Base-by-base conservation (phyloP, 1,284 basidiomycete species). In the Irpex sp. region DNA sequence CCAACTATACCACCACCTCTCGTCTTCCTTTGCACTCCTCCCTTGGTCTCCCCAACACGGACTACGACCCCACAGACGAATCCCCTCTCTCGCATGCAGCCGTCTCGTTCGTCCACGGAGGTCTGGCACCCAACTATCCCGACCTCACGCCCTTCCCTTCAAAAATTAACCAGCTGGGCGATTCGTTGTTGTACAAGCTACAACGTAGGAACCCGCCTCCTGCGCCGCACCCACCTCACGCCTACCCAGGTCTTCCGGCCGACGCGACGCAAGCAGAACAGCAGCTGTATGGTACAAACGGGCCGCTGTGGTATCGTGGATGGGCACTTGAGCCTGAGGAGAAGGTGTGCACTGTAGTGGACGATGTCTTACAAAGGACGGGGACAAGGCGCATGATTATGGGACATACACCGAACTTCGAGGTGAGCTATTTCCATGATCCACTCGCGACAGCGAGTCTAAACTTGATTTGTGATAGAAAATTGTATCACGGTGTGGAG, bases 341-440 rank as follows among this genome's bases (percentile, higher is more conserved):
- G 53, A 77, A 78, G 57, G 86, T 89, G 0, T 98, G 94, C 71
- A 71, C 68, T 1, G 81, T 83, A 54, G 91, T 93, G 0, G 86
- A 90, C 61, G 76, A 78, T 21, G 87, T 94, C 9, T 74, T 91
- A 60, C 71, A 80, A 53, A 84, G 82, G 72, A 88, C 90, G 0
- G 91, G 92, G 1, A 94, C 90, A 19, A 77, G 91, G 65, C 79
- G 92, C 65, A 86, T 97, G 83, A 86, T 98, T 51, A 95, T 96
- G 90, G 95, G 95, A 0, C 95, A 98, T 73, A 98, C 95, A 0
- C 94, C 94, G 0, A 82, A 95, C 72, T 93, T 96, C 69, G 81
- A 88, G 66, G 88, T 86, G 66, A 19, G 78, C 65, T 37, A 28
- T 33, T 55, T 33, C 53, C 4, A 19, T 2, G 28, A n/a, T 1